A percentile compares a stretch with the other conserved stretches of the same genome.
Conservation (phyloP, 2,329 filamentous ascomycete species). For the Penicillium sp. region DNA sequence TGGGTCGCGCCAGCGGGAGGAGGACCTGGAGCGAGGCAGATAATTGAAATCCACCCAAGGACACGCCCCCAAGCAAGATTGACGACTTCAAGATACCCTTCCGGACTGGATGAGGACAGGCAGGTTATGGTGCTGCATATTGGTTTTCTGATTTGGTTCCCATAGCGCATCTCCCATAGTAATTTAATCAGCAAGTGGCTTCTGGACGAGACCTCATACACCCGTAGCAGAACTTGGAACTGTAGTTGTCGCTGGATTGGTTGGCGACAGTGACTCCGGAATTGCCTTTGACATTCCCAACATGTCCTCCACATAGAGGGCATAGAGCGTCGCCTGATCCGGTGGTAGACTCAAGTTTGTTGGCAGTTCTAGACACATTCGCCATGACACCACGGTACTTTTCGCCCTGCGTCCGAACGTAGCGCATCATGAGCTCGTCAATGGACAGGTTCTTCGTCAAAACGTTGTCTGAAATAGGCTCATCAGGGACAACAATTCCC, state of each 20-base stretch:
- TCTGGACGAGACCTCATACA: slow-evolving; percentile 50
- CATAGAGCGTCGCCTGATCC: slow-evolving; percentile 56
- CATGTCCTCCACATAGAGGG: slow-evolving; percentile 71
- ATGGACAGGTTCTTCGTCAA: slow-evolving; percentile 73
- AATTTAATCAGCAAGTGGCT: slow-evolving; percentile 30
- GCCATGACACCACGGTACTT: slow-evolving; percentile 90
- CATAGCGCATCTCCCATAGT: slow-evolving; percentile 5
- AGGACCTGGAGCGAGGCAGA: slow-evolving; percentile 39
- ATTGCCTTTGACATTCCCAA: slow-evolving; percentile 68
- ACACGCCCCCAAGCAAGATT: slow-evolving; percentile 1
- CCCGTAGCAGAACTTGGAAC: slow-evolving; percentile 49
- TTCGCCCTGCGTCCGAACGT: slow-evolving; percentile 84
- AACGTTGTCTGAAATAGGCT: slow-evolving; percentile 43
- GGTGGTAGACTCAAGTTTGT: slow-evolving; percentile 67
- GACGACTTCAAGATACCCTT: slow-evolving; percentile 17
- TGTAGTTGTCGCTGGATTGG: slow-evolving; percentile 60
- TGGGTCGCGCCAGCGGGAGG: slow-evolving; percentile 33
- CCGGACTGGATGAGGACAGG: slow-evolving; percentile 14
- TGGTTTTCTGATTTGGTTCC: slow-evolving; percentile 11
- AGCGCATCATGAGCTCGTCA: slow-evolving; percentile 86
- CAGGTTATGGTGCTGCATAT: slow-evolving; percentile 5
- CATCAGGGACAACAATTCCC: slow-evolving; percentile 53
- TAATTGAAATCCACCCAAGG: slow-evolving; percentile 20
- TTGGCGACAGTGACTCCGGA: slow-evolving; percentile 55
- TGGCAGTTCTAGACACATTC: slow-evolving; percentile 92